A percentile compares a stretch with the other conserved stretches of the same genome.
phyloP scores from a whole-genome alignment of 306 rosid genomes.

The Notholithocarpus densiflorus region DNA sequence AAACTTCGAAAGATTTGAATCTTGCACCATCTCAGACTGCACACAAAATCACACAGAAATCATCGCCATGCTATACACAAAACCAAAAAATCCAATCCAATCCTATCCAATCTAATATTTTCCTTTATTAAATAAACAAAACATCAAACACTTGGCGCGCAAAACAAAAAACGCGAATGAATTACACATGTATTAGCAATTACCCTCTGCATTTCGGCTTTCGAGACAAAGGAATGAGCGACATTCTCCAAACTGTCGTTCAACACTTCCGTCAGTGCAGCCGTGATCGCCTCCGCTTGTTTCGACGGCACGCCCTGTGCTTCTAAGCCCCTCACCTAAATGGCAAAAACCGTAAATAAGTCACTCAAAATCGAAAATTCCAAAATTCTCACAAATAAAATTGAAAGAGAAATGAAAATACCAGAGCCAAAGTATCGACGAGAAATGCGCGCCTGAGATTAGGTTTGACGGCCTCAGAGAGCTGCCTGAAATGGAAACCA shows the following conservation, averaged over 20 bases:
- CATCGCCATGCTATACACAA: not conserved
- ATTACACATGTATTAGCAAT: no score
- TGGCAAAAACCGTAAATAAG: not conserved
- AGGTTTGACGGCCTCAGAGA: slow-evolving; percentile 40
- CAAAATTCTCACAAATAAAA: not conserved
- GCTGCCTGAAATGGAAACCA: slow-evolving; percentile 10
- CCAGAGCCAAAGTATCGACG: slow-evolving; percentile 58
- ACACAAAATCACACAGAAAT: not conserved
- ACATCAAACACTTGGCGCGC: not conserved
- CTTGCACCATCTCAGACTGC: slow-evolving; percentile 45
- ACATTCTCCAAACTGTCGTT: slow-evolving; percentile 58
- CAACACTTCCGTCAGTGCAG: slow-evolving; percentile 45
- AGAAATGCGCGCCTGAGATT: slow-evolving; percentile 52
- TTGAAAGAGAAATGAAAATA: not conserved
- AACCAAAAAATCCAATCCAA: not conserved
- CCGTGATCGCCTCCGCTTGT: slow-evolving; percentile 66
- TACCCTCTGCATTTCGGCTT: slow-evolving; percentile 50
- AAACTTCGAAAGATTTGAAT: slow-evolving; percentile 53
- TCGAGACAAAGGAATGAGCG: slow-evolving; percentile 45
- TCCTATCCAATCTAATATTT: not conserved
- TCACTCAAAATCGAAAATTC: not conserved
- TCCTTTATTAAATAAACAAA: not conserved
- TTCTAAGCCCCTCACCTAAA: slow-evolving; percentile 53
- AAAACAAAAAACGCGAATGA: not conserved
- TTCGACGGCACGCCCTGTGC: slow-evolving; percentile 50